These are phyloP conservation scores for Fusarium algeriense DNA, from an alignment of 2,329 filamentous ascomycete genomes.

Conservation along the genomic window DNA sequence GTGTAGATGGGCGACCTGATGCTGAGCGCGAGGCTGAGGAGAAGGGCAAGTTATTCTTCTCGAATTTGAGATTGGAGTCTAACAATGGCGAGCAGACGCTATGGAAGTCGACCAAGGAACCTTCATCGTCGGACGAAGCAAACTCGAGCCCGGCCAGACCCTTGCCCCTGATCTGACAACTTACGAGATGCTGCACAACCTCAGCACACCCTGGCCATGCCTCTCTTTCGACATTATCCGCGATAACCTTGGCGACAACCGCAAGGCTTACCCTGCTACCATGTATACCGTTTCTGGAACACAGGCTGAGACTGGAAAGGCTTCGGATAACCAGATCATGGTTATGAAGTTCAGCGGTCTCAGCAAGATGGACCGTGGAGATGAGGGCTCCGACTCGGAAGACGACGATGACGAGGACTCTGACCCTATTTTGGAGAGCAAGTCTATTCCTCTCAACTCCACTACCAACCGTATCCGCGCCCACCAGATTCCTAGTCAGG, in stretches of 20 bases:
- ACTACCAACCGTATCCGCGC: conserved; percentile 95
- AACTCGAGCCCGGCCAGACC: conserved; percentile 90
- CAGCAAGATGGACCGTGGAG: conserved; percentile 83
- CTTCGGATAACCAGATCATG: conserved; percentile 92
- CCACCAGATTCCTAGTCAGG: conserved; percentile 81
- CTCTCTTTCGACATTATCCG: conserved; percentile 93
- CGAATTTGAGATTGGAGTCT: not conserved
- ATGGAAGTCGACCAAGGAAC: conserved; percentile 96
- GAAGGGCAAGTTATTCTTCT: conserved; percentile 57
- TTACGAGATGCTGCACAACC: conserved; percentile 96
- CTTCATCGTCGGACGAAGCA: conserved; percentile 95
- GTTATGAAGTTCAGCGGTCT: conserved; percentile 96
- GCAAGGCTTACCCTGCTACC: conserved; percentile 93
- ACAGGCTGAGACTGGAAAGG: conserved; percentile 81
- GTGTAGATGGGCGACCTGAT: conserved; percentile 92
- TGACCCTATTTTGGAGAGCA: conserved; percentile 94
- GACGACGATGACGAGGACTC: conserved; percentile 80
- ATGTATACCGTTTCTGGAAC: conserved; percentile 96
- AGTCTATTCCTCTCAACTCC: conserved; percentile 84
- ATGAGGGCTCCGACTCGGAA: conserved; percentile 76
- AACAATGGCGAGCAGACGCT: conserved; percentile 62
- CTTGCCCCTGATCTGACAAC: conserved; percentile 92
- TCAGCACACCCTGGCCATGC: conserved; percentile 96
- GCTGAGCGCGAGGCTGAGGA: conserved; percentile 93
- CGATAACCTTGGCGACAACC: conserved; percentile 87